Conservation (phyloP, 75 land plant genomes). For the Pseudotsuga menziesii region DNA sequence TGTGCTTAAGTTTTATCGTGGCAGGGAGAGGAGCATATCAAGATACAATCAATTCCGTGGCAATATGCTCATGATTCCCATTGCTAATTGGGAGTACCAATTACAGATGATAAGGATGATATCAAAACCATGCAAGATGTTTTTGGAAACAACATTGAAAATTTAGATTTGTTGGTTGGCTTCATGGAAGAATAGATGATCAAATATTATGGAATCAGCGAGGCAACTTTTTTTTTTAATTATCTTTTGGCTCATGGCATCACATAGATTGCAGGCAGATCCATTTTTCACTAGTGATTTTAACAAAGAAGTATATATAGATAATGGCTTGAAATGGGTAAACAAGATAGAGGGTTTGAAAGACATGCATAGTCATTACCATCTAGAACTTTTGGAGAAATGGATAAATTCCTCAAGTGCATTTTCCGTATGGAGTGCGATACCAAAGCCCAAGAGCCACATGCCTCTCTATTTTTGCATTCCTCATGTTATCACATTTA, state of each 20-base stretch:
- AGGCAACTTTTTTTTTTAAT: slow-evolving; percentile 64
- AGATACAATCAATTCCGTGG: slow-evolving; percentile 66
- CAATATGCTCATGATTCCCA: slow-evolving; percentile 48
- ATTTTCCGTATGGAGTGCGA: slow-evolving; percentile 52
- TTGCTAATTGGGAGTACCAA: slow-evolving; percentile 59
- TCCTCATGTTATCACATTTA: no score
- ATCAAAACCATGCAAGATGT: slow-evolving; percentile 37
- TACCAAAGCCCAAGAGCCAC: neutral
- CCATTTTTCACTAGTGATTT: slow-evolving; percentile 61
- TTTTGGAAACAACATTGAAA: slow-evolving; percentile 59
- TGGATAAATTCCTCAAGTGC: slow-evolving; percentile 61
- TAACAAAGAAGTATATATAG: no score
- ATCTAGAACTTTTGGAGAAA: slow-evolving; percentile 34
- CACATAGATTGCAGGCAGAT: slow-evolving; percentile 67
- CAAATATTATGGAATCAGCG: slow-evolving; percentile 56
- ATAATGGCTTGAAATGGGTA: no score
- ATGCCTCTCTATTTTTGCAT: no score
- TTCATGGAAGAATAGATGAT: slow-evolving; percentile 66
- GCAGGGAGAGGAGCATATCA: slow-evolving; percentile 46
- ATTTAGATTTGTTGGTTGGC: slow-evolving; percentile 54
- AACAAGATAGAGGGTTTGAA: slow-evolving; percentile 66
- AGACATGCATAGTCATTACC: slow-evolving; percentile 53
- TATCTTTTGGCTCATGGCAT: slow-evolving; percentile 52
- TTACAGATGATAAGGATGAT: slow-evolving; percentile 45
- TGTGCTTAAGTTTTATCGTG: neutral